Base-by-base conservation (phyloP, 352 stramenopile genomes). In the Globisporangium yorkense region DNA sequence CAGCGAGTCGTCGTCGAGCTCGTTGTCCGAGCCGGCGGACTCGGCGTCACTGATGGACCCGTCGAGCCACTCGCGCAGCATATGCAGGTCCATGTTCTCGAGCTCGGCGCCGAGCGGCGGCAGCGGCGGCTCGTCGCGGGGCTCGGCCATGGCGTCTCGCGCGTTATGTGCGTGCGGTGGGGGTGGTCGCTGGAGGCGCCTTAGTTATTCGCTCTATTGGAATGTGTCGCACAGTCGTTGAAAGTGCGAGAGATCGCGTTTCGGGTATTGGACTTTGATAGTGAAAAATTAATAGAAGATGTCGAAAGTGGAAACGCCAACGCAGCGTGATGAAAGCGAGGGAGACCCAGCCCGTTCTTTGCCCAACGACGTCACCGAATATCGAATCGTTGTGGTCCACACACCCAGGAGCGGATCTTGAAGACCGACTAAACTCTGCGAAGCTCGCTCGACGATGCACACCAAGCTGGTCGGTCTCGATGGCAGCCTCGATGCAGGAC, bases 61-160 rank as follows among this genome's bases (percentile, higher is more conserved):
- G 24, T 63, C 57, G 20, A 63, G 50, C 57, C 57, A 63, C 41
- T 57, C 50, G 50, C 57, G 49, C 31, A 63, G 41, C 29, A 63
- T 63, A 20, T 63, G 47, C 41, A 63, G 50, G 57, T 63, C 57
- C 40, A 63, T 51, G 31, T 27, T 43, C 50, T 63, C 57, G 16
- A 63, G 57, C 15, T 63, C 57, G 13, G 40, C 20, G 27, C 20
- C 29, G 39, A 35, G 24, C 24, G 56, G 10, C 50, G 20, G 51
- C 29, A 16, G 48, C 20, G 50, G 29, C 18, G 9, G 6, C 6
- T 46, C n/a, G 43, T 21, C 43, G 43, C 40, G 16, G 41, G 16
- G 43, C 43, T 48, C 43, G 43, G 43, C n/a, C 43, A 48, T 48
- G 37, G 5, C 8, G 13, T 8, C 8, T 8, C 9, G 33, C 33